Evolutionary conservation across 441 rosid species (phyloP).

Genomic region (Viola pubescens): DNA sequence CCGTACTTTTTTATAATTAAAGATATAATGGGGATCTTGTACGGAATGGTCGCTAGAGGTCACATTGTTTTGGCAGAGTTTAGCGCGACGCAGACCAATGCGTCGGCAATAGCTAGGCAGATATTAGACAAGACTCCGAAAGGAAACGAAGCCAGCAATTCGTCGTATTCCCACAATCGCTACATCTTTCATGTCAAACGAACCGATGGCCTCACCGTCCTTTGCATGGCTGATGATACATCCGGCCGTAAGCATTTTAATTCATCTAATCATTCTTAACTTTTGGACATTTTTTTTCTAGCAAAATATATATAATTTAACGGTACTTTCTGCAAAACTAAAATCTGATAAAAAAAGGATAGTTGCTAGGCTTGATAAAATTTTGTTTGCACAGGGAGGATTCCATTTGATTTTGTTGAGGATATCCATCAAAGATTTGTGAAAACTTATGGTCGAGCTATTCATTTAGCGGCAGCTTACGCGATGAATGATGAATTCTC

Average conservation of each 20-base stretch:
- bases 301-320: no score
- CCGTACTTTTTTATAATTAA: background rate
- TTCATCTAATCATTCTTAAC: background rate
- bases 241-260: constrained; percentile 44
- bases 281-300: background rate
- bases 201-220: constrained; percentile 76
- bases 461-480: constrained; percentile 59
- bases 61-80: constrained; percentile 69
- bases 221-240: constrained; percentile 76
- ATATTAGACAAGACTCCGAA: constrained; percentile 51
- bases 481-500: constrained; percentile 87
- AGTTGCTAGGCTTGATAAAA: background rate
- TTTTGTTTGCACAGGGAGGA: constrained; percentile 39
- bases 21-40: constrained; percentile 54
- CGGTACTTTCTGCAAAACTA: no score
- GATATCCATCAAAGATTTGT: constrained; percentile 83
- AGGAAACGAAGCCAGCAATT: constrained; percentile 43
- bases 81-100: constrained; percentile 57
- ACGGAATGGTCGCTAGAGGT: constrained; percentile 70
- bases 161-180: constrained; percentile 70
- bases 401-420: constrained; percentile 76
- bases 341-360: background rate
- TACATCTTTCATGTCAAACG: constrained; percentile 68
- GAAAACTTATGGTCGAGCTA: constrained; percentile 57
- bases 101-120: constrained; percentile 55